Evolutionary conservation across 257 asterid genomes (phyloP).

Genomic region (Nicotiana knightiana): DNA sequence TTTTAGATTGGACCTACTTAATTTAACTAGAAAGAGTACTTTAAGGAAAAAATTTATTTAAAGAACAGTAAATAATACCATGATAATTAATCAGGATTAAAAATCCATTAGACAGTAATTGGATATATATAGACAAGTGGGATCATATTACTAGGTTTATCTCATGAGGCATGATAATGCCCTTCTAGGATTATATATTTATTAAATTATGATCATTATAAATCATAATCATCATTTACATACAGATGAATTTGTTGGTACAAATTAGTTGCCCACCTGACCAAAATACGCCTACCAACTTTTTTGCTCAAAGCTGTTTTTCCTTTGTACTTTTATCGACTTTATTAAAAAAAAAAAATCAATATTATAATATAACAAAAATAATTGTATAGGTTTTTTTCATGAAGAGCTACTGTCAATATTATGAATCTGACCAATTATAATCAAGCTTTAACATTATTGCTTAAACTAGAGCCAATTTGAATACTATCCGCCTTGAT

Average conservation of each 20-base stretch:
- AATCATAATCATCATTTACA: not conserved
- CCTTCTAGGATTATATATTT: not conserved
- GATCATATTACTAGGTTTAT: not conserved
- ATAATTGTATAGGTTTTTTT: not conserved
- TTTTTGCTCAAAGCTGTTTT: not conserved
- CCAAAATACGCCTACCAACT: not conserved
- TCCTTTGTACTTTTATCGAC: not conserved
- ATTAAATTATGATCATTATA: not conserved
- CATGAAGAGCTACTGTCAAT: not conserved
- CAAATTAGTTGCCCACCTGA: not conserved
- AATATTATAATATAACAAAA: not conserved
- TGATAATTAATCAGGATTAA: not conserved
- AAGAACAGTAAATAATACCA: not conserved
- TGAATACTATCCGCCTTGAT: too few species aligned
- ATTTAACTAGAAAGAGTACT: not conserved
- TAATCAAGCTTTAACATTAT: not conserved
- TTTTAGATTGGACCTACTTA: not conserved
- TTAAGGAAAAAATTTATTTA: not conserved
- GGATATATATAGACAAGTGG: not conserved
- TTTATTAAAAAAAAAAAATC: not conserved
- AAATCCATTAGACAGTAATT: not conserved
- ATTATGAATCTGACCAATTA: not conserved
- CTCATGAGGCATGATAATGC: not conserved
- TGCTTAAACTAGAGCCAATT: too few species aligned
- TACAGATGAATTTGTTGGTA: not conserved